Evolutionary conservation across 2,329 filamentous ascomycete species (phyloP).

Genomic region (Leptographium lundbergii): DNA sequence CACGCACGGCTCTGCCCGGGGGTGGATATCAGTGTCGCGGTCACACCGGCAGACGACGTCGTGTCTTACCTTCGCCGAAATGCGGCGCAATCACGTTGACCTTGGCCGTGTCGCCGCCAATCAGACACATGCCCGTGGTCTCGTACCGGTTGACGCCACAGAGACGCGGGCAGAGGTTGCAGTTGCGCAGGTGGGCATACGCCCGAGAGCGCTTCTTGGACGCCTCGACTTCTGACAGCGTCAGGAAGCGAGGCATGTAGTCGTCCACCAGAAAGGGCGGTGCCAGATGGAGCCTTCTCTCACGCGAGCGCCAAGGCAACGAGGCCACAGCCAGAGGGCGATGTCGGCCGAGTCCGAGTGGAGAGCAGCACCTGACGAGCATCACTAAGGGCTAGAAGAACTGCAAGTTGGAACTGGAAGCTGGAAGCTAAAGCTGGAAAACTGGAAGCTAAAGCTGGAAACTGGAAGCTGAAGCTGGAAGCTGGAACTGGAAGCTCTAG

Average conservation of each 20-base stretch:
- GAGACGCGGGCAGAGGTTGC: constrained; percentile 66
- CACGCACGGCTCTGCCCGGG: constrained; percentile 56
- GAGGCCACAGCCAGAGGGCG: background rate
- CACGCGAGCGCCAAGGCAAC: background rate
- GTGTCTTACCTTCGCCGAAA: constrained; percentile 56
- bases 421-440: background rate
- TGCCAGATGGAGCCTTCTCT: constrained; percentile 34
- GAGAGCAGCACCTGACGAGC: background rate
- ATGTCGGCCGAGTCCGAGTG: background rate
- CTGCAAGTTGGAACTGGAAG: too few species aligned
- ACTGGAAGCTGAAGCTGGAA: background rate
- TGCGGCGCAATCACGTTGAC: constrained; percentile 79
- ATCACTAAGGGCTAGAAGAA: too few species aligned
- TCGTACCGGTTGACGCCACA: constrained; percentile 76
- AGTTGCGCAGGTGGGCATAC: constrained; percentile 63
- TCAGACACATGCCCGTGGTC: constrained; percentile 64
- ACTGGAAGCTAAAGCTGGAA: background rate
- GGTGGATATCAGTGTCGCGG: background rate
- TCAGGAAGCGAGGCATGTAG: constrained; percentile 61
- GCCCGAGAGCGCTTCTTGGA: constrained; percentile 61
- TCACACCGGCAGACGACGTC: background rate
- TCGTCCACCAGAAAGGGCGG: constrained; percentile 60
- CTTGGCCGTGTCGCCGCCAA: constrained; percentile 58
- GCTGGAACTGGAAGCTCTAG: too few species aligned
- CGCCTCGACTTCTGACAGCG: constrained; percentile 53